Conservation (phyloP, 345 rosid species). For the Arabis hirsuta region DNA sequence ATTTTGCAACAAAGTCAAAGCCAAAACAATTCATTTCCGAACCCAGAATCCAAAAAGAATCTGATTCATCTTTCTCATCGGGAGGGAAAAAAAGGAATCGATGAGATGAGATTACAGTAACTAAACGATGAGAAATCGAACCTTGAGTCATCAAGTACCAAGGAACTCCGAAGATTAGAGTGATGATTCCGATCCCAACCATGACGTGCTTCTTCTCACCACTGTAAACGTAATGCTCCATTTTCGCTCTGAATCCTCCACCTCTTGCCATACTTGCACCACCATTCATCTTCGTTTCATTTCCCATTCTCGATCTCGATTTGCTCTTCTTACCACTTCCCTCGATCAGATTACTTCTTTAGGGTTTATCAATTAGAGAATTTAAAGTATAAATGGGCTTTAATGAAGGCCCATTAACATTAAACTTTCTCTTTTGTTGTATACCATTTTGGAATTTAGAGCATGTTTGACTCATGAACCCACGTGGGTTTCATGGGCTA, state of each 20-base stretch:
- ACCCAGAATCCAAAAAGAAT: constrained; percentile 42
- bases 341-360: background rate
- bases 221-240: constrained; percentile 54
- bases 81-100: background rate
- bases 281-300: constrained; percentile 26
- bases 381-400: background rate
- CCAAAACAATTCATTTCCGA: constrained; percentile 34
- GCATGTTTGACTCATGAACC: no score
- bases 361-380: constrained; percentile 16
- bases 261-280: constrained; percentile 18
- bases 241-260: constrained; percentile 61
- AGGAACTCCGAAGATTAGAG: constrained; percentile 59
- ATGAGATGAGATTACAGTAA: no score
- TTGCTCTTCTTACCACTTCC: background rate
- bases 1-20: no score
- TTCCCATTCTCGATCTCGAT: constrained; percentile 37
- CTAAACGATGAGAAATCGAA: constrained; percentile 26
- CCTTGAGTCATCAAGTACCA: constrained; percentile 90
- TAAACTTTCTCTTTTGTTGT: no score
- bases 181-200: constrained; percentile 51
- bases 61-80: no score
- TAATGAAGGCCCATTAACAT: no score
- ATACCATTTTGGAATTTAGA: no score
- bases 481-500: no score
- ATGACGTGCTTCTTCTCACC: constrained; percentile 61